Percentiles rank a stretch among this genome's conserved stretches.
phyloP scores from a whole-genome alignment of 2,329 filamentous ascomycete genomes.

The Ceratocystis colombiana region DNA sequence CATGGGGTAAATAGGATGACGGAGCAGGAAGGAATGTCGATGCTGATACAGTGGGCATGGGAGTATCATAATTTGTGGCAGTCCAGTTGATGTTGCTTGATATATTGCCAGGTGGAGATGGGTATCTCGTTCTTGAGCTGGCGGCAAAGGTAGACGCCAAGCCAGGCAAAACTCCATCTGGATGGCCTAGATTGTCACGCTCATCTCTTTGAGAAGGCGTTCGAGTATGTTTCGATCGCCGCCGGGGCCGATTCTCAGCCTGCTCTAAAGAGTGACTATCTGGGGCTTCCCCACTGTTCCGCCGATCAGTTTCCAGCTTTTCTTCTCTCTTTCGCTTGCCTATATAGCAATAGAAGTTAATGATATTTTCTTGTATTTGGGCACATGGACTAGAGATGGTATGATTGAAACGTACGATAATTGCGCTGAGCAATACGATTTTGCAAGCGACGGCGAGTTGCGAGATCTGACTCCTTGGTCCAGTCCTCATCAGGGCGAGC shows the following conservation, averaged over 20 bases:
- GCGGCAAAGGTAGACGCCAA: background rate
- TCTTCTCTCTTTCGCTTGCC: slow-evolving; percentile 22
- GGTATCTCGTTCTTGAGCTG: slow-evolving; percentile 7
- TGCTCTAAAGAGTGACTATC: slow-evolving; percentile 4
- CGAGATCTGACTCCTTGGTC: slow-evolving; percentile 97
- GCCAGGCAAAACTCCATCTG: background rate
- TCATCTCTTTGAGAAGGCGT: slow-evolving; percentile 6
- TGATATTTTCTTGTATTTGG: background rate
- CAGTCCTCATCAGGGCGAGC: slow-evolving; percentile 96
- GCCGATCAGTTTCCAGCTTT: slow-evolving; percentile 14
- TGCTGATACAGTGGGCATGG: background rate
- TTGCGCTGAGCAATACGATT: slow-evolving; percentile 68
- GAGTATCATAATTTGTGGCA: background rate
- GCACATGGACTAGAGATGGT: slow-evolving; percentile 55
- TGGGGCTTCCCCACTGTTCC: slow-evolving; percentile 6
- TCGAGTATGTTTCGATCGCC: background rate
- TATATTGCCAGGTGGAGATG: background rate
- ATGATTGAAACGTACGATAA: slow-evolving; percentile 49
- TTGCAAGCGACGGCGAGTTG: slow-evolving; percentile 72
- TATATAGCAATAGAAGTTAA: background rate
- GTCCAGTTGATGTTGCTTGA: slow-evolving; percentile 7
- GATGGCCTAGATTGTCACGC: background rate
- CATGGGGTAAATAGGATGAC: background rate
- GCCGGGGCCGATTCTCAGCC: slow-evolving; percentile 3
- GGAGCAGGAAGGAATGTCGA: background rate